Evolutionary conservation across 257 asterid species (phyloP).

Genomic region (Fraxinus pennsylvanica): DNA sequence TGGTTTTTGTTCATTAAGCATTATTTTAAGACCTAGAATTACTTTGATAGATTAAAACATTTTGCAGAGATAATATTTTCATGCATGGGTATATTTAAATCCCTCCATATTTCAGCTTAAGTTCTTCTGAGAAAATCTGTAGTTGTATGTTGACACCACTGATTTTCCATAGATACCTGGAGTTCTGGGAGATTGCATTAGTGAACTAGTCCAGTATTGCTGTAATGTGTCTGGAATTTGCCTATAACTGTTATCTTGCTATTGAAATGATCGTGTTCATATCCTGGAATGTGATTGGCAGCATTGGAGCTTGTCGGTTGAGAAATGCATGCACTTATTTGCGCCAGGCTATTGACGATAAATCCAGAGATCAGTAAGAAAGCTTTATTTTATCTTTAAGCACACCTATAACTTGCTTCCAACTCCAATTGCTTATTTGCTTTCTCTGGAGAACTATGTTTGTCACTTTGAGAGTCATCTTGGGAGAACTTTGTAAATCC

Average conservation of each 20-base stretch:
- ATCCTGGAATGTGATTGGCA: neutral
- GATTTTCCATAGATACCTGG: neutral
- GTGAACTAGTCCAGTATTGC: neutral
- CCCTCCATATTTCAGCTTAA: neutral
- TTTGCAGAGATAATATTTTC: neutral
- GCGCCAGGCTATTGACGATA: slow-evolving; percentile 6
- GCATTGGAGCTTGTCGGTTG: slow-evolving; percentile 26
- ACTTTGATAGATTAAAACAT: neutral
- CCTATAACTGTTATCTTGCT: neutral
- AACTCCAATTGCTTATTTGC: neutral
- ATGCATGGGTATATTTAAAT: neutral
- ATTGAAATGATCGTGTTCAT: neutral
- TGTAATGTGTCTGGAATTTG: neutral
- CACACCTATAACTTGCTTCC: neutral
- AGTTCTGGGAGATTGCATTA: neutral
- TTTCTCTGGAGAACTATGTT: neutral
- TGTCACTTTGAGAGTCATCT: neutral
- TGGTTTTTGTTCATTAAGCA: neutral
- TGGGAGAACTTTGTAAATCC: neutral
- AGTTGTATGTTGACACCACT: neutral
- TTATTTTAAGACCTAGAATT: neutral
- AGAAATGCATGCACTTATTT: neutral
- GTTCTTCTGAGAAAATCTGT: slow-evolving; percentile 2
- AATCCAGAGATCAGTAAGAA: slow-evolving; percentile 21
- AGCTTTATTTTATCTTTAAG: neutral